A percentile compares a stretch with the other conserved stretches of the same genome.
Conservation (phyloP, 1,284 basidiomycete species). For the Ustilago nuda region DNA sequence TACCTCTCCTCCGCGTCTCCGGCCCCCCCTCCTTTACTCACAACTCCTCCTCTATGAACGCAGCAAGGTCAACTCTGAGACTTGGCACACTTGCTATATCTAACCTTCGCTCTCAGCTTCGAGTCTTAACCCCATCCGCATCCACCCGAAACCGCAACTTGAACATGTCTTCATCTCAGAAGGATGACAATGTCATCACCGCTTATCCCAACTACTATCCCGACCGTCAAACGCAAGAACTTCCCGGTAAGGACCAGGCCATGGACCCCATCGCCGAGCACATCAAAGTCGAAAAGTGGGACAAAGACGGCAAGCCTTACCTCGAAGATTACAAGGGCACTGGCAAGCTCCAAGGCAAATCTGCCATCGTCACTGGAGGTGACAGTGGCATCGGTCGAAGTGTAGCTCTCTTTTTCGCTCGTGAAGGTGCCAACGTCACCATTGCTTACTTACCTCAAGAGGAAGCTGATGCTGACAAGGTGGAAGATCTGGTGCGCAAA, state of each 20-base stretch:
- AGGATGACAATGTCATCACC: conserved; percentile 51
- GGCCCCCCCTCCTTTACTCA: not conserved
- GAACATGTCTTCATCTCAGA: conserved; percentile 34
- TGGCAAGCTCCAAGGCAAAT: conserved; percentile 75
- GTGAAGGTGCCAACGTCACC: conserved; percentile 77
- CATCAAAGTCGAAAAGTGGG: conserved; percentile 74
- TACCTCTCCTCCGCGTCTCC: not conserved
- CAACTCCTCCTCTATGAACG: conserved; percentile 8
- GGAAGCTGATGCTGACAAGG: conserved; percentile 72
- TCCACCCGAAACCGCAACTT: conserved; percentile 8
- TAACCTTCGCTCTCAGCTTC: not conserved
- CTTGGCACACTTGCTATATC: not conserved
- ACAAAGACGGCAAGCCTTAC: conserved; percentile 75
- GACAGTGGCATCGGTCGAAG: conserved; percentile 77
- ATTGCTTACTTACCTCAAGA: conserved; percentile 77
- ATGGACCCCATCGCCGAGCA: conserved; percentile 73
- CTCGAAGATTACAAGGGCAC: conserved; percentile 73
- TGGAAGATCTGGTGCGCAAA: conserved; percentile 46
- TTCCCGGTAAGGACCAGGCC: conserved; percentile 53
- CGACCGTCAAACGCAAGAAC: conserved; percentile 46
- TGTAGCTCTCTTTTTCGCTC: conserved; percentile 75
- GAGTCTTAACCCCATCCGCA: not conserved
- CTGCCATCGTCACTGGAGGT: conserved; percentile 75
- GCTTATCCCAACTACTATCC: conserved; percentile 62
- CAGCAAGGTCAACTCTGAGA: conserved; percentile 1